These are phyloP conservation scores for Ophiostoma ulmi DNA, from an alignment of 2,329 filamentous ascomycete genomes.

Conservation along the genomic window DNA sequence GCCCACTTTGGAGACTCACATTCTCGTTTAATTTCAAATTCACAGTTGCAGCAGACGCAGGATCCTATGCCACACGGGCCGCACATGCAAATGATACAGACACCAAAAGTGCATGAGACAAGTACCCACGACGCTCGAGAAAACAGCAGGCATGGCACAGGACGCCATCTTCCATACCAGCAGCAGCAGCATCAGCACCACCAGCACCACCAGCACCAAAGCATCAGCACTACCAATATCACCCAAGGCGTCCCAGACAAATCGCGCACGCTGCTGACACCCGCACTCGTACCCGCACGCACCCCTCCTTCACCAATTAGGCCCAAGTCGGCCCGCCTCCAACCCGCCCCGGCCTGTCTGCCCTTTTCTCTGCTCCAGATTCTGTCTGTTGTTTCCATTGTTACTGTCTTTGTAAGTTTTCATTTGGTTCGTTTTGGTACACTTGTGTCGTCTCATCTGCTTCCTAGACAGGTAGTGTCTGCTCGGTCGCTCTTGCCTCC, in stretches of 20 bases:
- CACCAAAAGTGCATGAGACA: not conserved
- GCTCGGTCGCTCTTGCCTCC: not conserved
- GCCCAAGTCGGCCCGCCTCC: slow-evolving; percentile 27
- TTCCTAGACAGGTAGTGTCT: slow-evolving; percentile 2
- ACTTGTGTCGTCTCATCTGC: not conserved
- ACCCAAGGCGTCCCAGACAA: slow-evolving; percentile 19
- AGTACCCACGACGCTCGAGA: not conserved
- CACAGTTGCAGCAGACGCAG: slow-evolving; percentile 16
- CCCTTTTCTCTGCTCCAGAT: slow-evolving; percentile 31
- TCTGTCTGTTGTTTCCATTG: slow-evolving; percentile 31
- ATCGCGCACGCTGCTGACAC: slow-evolving; percentile 24
- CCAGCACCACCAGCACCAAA: not conserved
- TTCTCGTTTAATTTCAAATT: slow-evolving; percentile 4
- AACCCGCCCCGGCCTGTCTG: slow-evolving; percentile 21
- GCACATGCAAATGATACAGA: slow-evolving; percentile 5
- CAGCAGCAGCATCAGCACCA: not conserved
- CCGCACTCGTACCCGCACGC: slow-evolving; percentile 3
- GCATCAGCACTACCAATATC: not conserved
- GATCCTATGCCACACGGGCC: slow-evolving; percentile 1
- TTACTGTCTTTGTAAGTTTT: slow-evolving; percentile 28
- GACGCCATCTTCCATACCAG: not conserved
- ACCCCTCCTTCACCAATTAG: slow-evolving; percentile 16
- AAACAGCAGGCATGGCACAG: not conserved
- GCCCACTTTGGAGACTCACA: not conserved
- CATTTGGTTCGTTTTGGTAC: not conserved